Conservation (phyloP, 2,329 filamentous ascomycete genomes). For the Alternaria viburni region DNA sequence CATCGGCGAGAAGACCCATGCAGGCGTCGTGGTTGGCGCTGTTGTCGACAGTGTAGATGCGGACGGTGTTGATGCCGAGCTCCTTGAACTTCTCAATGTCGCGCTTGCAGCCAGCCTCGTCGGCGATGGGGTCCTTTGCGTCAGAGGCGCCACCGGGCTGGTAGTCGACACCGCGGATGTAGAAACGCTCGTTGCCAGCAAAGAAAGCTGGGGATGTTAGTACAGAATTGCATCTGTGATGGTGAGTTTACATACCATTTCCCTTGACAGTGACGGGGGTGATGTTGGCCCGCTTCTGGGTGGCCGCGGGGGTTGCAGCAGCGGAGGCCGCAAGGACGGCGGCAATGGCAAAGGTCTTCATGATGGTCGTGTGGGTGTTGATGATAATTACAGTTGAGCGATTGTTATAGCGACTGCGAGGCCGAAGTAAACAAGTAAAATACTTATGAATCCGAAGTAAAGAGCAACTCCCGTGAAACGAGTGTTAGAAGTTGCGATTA, state of each 20-base stretch:
- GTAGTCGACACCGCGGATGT: constrained; percentile 69
- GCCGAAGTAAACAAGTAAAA: constrained; percentile 5
- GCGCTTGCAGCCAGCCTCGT: constrained; percentile 72
- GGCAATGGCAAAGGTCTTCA: constrained; percentile 61
- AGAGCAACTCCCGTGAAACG: constrained; percentile 15
- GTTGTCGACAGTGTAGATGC: constrained; percentile 94
- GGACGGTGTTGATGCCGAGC: constrained; percentile 87
- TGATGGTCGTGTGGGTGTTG: constrained; percentile 37
- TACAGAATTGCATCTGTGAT: background rate
- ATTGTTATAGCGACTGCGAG: constrained; percentile 1
- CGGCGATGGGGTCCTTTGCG: constrained; percentile 76
- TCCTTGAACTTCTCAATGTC: constrained; percentile 84
- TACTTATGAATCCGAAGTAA: background rate
- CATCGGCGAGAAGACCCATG: constrained; percentile 80
- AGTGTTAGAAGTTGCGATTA: constrained; percentile 18
- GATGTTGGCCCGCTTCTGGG: constrained; percentile 49
- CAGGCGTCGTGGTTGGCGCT: constrained; percentile 79
- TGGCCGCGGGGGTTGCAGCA: constrained; percentile 50
- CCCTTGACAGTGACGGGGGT: constrained; percentile 67
- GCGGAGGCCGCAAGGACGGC: constrained; percentile 56
- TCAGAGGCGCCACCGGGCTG: constrained; percentile 69
- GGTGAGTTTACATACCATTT: constrained; percentile 55
- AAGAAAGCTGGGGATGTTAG: constrained; percentile 61
- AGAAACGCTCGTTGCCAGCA: constrained; percentile 65
- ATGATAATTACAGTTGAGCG: constrained; percentile 12